Evolutionary conservation across 805 yeast species (phyloP).

Genomic region (Candida boleticola): DNA sequence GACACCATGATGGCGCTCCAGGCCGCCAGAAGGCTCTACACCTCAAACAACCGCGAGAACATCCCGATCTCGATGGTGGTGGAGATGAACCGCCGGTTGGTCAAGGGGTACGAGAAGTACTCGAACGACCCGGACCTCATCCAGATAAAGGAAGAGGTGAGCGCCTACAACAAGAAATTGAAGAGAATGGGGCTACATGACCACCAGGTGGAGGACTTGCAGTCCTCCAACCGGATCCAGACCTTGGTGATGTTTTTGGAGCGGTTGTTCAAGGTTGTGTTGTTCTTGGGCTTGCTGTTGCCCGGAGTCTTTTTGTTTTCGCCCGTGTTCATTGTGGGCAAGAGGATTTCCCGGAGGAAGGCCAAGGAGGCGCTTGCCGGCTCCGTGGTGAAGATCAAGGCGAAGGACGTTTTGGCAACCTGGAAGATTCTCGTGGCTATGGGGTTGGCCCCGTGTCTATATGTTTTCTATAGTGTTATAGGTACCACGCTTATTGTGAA

Average conservation of each 20-base stretch:
- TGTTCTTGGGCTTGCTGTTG: conserved; percentile 31
- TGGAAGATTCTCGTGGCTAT: conserved; percentile 45
- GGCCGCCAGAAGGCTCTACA: conserved; percentile 41
- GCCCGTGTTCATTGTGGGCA: conserved; percentile 38
- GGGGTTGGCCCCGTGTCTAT: conserved; percentile 38
- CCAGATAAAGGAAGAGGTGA: conserved; percentile 27
- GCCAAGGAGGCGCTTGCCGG: conserved; percentile 38
- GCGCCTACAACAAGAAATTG: conserved; percentile 31
- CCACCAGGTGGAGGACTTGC: conserved; percentile 37
- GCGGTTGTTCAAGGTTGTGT: conserved; percentile 25
- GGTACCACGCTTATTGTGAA: conserved; percentile 25
- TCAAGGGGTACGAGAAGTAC: conserved; percentile 34
- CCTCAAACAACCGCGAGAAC: conserved; percentile 28
- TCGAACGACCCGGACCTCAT: conserved; percentile 33
- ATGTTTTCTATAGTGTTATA: conserved; percentile 36
- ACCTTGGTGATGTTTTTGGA: conserved; percentile 23
- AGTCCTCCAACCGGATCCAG: conserved; percentile 18
- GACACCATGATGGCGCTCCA: conserved; percentile 43
- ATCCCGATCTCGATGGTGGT: conserved; percentile 43
- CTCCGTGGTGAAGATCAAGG: conserved; percentile 39
- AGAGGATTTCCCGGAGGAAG: conserved; percentile 30
- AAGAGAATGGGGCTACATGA: conserved; percentile 35
- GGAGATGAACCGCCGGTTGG: conserved; percentile 39
- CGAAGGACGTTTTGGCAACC: conserved; percentile 40
- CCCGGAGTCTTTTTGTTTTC: conserved; percentile 39